Conservation (phyloP, 2,329 filamentous ascomycete genomes). For the Colletotrichum coccodes region DNA sequence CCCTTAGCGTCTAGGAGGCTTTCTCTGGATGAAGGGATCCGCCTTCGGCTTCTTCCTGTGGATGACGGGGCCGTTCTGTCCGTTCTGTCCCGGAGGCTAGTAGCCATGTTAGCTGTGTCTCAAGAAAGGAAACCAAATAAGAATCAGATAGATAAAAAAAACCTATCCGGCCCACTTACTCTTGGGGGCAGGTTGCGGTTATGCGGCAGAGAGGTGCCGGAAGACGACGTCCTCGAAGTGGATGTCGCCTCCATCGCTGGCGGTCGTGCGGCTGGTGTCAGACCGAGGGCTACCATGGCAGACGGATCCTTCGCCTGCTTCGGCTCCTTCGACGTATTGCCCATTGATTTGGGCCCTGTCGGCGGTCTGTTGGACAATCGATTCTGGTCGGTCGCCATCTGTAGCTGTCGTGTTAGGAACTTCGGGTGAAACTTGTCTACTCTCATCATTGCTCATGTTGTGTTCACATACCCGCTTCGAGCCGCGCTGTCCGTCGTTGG, state of each 20-base stretch:
- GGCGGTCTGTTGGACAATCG: conserved; percentile 23
- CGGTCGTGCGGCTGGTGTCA: conserved; percentile 57
- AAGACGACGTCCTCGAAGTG: conserved; percentile 25
- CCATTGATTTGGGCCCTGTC: conserved; percentile 30
- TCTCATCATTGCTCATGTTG: neutral
- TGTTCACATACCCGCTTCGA: conserved; percentile 53
- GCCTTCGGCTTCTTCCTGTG: conserved; percentile 52
- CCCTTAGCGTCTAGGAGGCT: conserved; percentile 37
- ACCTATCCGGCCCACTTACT: conserved; percentile 2
- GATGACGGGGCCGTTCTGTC: conserved; percentile 26
- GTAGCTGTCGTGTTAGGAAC: conserved; percentile 16
- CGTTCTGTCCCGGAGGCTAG: conserved; percentile 23
- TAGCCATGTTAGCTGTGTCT: neutral
- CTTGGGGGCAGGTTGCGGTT: conserved; percentile 21
- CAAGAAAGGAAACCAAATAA: no score
- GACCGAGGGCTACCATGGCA: conserved; percentile 61
- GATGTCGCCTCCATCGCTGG: conserved; percentile 39
- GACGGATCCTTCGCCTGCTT: conserved; percentile 55
- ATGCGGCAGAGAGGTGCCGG: neutral
- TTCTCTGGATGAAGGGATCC: conserved; percentile 57
- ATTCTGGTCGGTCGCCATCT: conserved; percentile 32
- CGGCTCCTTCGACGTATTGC: conserved; percentile 31
- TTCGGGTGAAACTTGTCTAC: neutral
- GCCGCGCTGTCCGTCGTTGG: conserved; percentile 42
- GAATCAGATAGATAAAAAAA: no score